phyloP scores from a whole-genome alignment of 2,329 filamentous ascomycete species.

The Colletotrichum sp. region DNA sequence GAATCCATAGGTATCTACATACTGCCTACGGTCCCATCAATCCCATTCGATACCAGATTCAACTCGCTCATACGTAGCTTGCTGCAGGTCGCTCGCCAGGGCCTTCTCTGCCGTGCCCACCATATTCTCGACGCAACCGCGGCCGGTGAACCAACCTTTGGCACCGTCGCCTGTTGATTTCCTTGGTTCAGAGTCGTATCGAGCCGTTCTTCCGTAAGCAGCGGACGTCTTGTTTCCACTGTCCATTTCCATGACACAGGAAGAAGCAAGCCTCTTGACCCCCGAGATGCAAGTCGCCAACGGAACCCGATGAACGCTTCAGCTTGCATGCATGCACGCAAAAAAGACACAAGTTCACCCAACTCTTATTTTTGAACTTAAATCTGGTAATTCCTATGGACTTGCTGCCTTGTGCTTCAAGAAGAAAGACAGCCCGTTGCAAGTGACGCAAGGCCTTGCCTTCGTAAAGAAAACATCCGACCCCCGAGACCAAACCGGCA shows the following conservation, averaged over 20 bases:
- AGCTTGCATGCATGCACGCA: neutral
- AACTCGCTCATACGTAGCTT: neutral
- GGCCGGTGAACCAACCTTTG: neutral
- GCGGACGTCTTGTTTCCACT: neutral
- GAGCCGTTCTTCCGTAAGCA: neutral
- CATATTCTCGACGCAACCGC: neutral
- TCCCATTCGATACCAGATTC: slow-evolving; percentile 15
- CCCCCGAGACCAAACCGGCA: neutral
- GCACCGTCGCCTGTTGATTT: neutral
- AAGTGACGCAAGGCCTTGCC: neutral
- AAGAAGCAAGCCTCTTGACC: neutral
- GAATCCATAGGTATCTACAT: neutral
- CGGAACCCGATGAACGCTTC: neutral
- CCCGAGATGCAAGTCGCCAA: neutral
- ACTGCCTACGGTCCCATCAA: neutral
- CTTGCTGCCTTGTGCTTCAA: neutral
- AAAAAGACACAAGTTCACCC: neutral
- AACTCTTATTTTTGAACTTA: neutral
- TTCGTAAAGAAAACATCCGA: neutral
- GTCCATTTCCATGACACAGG: neutral
- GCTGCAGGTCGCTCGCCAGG: slow-evolving; percentile 1
- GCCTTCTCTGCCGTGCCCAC: slow-evolving; percentile 9
- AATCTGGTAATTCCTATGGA: neutral
- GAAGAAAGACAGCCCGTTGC: neutral
- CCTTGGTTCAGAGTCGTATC: neutral